Evolutionary conservation across 2,329 filamentous ascomycete species (phyloP), one percentile per base, ranked within the genome.

Genomic region (Simplicillium sp.): DNA sequence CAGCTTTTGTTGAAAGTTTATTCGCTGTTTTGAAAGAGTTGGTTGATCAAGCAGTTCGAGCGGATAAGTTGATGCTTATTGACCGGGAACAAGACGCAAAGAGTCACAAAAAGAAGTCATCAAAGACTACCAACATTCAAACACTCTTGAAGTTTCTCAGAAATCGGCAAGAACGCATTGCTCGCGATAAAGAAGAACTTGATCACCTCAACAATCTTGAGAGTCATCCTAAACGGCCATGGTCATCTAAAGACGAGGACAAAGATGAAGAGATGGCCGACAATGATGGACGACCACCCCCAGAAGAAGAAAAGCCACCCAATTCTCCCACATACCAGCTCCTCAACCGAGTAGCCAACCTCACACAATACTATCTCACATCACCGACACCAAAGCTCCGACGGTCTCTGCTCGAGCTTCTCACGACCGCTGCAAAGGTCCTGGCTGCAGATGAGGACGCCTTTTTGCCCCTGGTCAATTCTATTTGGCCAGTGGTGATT

Each of bases 301-400:
- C 56, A 17, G 48, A 60, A 29, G 59, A 59, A 34, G 71, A 82
- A 59, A 72, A 77, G 43, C 69, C 75, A 15, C 77, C 80, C n/a
- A 80, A 81, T 29, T 84, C 84, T 36, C 83, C 84, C 48, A 86
- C 85, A 0, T 94, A 94, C 59, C 71, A 71, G n/a, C 73, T 96
- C 11, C 75, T 97, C 3, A 72, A 87, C 29, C 82, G 82, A 43
- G 92, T 98, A 42, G 79, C 88, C 17, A 76, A 77, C 37, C 77
- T 94, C 1, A 90, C 88, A 5, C 89, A 95, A 54, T 82, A 95
- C 56, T 92, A 96, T 59, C 75, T 98, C 11, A 88, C 90, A 6
- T 89, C 87, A 0, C 81, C 86, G 0, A 89, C 87, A 0, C 80
- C 89, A 0, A 75, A 78, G 11, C 73, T 98, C 8, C 81, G 90